Percentiles rank a stretch among this genome's conserved stretches.
These are phyloP conservation scores for Suillus decipiens DNA, from an alignment of 768 basidiomycete species.

Conservation along the genomic window DNA sequence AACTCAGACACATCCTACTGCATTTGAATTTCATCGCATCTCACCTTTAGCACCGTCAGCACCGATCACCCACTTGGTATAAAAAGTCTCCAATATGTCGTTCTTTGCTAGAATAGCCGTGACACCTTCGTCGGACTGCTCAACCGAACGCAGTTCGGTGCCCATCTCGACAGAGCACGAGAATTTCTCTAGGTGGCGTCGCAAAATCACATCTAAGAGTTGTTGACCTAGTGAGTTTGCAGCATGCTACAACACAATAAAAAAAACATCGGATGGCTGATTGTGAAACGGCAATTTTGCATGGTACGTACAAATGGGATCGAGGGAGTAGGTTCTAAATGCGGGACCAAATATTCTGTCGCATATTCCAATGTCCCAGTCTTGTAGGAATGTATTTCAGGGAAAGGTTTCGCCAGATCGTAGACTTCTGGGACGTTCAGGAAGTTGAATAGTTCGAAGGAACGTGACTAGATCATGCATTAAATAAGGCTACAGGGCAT, in stretches of 20 bases:
- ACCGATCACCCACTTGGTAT: conserved; percentile 14
- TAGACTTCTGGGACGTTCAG: conserved; percentile 41
- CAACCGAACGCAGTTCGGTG: conserved; percentile 36
- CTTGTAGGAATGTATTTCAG: conserved; percentile 36
- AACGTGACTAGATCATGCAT: conserved; percentile 37
- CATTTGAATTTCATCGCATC: neutral
- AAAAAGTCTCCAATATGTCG: conserved; percentile 5
- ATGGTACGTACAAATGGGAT: conserved; percentile 24
- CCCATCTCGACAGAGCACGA: conserved; percentile 37
- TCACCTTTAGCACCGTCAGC: conserved; percentile 22
- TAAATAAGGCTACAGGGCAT: too few relatives aligned
- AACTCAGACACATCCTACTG: neutral
- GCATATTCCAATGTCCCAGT: neutral
- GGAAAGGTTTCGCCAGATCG: conserved; percentile 27
- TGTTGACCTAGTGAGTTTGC: conserved; percentile 24
- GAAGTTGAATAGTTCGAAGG: conserved; percentile 41
- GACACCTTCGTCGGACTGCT: conserved; percentile 35
- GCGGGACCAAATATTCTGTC: conserved; percentile 18
- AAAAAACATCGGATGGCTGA: neutral
- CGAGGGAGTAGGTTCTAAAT: conserved; percentile 21
- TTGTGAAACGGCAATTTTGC: conserved; percentile 4
- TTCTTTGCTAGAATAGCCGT: conserved; percentile 16
- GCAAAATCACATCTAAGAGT: conserved; percentile 29
- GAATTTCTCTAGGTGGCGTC: conserved; percentile 22
- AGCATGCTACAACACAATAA: conserved; percentile 14